Percentiles rank a stretch among this genome's conserved stretches.
phyloP scores from a whole-genome alignment of 768 basidiomycete genomes.

The Gymnopilus dilepis region DNA sequence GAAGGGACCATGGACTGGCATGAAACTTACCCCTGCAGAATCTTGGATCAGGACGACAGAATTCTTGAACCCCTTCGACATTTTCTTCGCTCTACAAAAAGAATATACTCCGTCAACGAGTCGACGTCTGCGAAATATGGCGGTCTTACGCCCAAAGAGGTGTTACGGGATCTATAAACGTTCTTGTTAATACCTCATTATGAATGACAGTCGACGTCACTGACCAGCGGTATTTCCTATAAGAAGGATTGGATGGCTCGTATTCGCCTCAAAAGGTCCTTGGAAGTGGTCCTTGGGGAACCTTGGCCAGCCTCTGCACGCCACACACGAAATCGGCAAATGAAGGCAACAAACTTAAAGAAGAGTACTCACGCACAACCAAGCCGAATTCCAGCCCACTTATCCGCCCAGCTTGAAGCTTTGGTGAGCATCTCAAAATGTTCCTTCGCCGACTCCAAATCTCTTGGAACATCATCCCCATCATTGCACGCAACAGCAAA shows the following conservation, averaged over 20 bases:
- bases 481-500: constrained; percentile 41
- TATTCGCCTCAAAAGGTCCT: constrained; percentile 43
- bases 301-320: constrained; percentile 33
- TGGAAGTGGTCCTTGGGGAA: constrained; percentile 27
- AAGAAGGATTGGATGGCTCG: constrained; percentile 43
- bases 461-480: constrained; percentile 34
- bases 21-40: constrained; percentile 19
- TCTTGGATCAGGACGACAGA: constrained; percentile 22
- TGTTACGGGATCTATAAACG: constrained; percentile 34
- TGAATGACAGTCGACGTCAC: not conserved
- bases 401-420: constrained; percentile 37
- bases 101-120: not conserved
- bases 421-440: constrained; percentile 36
- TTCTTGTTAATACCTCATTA: not conserved
- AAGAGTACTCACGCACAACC: constrained; percentile 35
- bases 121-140: not conserved
- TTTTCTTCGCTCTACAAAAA: constrained; percentile 43
- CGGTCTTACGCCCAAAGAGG: constrained; percentile 30
- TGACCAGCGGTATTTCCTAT: constrained; percentile 46
- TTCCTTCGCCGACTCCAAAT: constrained; percentile 35
- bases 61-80: constrained; percentile 21
- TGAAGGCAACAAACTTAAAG: not conserved
- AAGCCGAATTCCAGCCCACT: constrained; percentile 34
- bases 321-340: not conserved
- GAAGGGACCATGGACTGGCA: not conserved